Base-by-base conservation (phyloP, 208 protist species). In the Leishmania arabica region DNA sequence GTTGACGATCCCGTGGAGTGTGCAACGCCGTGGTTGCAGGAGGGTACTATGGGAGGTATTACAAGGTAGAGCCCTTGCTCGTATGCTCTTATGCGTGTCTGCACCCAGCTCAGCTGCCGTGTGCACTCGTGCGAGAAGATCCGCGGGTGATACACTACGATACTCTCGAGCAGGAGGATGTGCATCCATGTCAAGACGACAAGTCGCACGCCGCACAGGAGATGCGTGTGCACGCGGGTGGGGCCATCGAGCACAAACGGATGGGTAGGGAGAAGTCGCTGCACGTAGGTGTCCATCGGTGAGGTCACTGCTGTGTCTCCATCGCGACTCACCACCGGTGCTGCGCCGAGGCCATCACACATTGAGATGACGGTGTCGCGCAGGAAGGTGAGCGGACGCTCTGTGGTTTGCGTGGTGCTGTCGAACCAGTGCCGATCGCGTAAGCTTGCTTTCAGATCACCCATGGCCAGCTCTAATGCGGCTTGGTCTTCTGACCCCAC, bases 161-260 rank as follows among this genome's bases (percentile, higher is more conserved):
- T 37, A 27, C 65, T 56, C 40, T 70, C 66, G 13, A 79, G 56
- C 7, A 75, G 15, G 19, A 84, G 34, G 19, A 80, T 56, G 37
- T 84, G 81, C 47, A 80, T 45, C 81, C 76, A 66, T 54, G 81
- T 84, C 19, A 80, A 6, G 45, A 58, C 76, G 19, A 78, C 76
- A 42, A 84, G 60, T 24, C 42, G 68, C 19, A 68, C 76, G 34
- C 58, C 71, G 24, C 53, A 51, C 7, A 40, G 17, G 60, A 49
- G 9, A 21, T 5, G 34, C 45, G 2, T 15, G 34, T 8, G 37
- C 34, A 37, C 42, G 11, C 8, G 24, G 21, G 0, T 49, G 64
- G 62, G n/a, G 6, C 3, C 19, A 7, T 19, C n/a, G 13, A 8
- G 17, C 21, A 42, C 45, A 49, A 49, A 58, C 34, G 42, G 65